These are phyloP conservation scores for Geotrichum siamense DNA, from an alignment of 1,139 yeast genomes.

Conservation along the genomic window DNA sequence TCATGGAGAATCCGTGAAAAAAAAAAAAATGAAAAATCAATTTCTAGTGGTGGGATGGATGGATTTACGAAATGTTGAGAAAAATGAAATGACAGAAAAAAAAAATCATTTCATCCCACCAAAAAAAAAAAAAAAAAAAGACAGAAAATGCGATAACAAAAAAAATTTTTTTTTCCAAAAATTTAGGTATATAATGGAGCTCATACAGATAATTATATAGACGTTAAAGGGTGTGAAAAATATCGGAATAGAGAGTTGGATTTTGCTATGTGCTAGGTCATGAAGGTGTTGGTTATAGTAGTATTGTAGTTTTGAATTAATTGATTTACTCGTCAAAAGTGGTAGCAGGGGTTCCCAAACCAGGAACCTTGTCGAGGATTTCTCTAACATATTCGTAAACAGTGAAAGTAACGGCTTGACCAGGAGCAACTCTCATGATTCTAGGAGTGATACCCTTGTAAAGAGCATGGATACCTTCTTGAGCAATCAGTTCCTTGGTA, in stretches of 20 bases:
- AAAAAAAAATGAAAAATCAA: too few relatives aligned
- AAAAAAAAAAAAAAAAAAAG: neutral
- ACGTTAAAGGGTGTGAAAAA: neutral
- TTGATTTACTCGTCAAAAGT: constrained; percentile 33
- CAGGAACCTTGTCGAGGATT: constrained; percentile 49
- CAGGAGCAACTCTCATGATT: constrained; percentile 99
- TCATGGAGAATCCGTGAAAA: too few relatives aligned
- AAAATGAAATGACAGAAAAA: neutral
- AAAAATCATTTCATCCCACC: too few relatives aligned
- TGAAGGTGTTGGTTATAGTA: neutral
- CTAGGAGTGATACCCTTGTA: constrained; percentile 98
- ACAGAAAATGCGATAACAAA: too few relatives aligned
- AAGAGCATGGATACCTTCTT: constrained; percentile 81
- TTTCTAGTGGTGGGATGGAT: too few relatives aligned
- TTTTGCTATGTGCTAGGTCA: neutral
- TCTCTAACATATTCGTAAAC: constrained; percentile 86
- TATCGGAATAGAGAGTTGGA: neutral
- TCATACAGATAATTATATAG: too few relatives aligned
- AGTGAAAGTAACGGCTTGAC: constrained; percentile 97
- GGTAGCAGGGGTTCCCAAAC: constrained; percentile 26
- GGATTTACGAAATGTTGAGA: neutral
- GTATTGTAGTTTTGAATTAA: constrained; percentile 3
- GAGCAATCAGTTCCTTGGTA: constrained; percentile 72
- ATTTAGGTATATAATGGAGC: too few relatives aligned
- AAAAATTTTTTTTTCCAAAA: too few relatives aligned